Evolutionary conservation across 306 rosid species (phyloP).

Genomic region (Glycine soja): DNA sequence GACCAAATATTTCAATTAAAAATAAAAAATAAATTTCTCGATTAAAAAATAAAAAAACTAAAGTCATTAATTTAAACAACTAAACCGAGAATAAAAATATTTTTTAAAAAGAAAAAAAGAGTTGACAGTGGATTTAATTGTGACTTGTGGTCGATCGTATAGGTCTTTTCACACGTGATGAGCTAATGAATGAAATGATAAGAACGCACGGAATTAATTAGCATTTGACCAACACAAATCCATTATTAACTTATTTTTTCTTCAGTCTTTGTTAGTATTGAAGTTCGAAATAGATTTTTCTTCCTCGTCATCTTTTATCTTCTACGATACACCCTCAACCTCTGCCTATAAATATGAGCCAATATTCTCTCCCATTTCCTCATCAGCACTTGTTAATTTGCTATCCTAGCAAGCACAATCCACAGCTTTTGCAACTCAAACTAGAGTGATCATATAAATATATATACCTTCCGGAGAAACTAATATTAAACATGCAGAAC

Average conservation of each 20-base stretch:
- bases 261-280: slow-evolving; percentile 25
- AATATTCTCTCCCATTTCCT: neutral
- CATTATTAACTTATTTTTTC: neutral
- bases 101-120: too few species aligned
- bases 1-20: too few species aligned
- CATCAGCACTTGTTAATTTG: neutral
- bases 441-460: slow-evolving; percentile 17
- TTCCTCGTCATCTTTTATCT: neutral
- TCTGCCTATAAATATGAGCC: slow-evolving; percentile 37
- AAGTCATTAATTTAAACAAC: too few species aligned
- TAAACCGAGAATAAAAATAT: too few species aligned
- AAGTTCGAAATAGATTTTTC: slow-evolving; percentile 48
- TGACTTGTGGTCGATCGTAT: neutral
- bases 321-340: too few species aligned
- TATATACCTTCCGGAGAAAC: neutral
- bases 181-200: neutral
- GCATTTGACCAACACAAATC: slow-evolving; percentile 47
- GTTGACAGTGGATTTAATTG: too few species aligned
- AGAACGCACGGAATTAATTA: slow-evolving; percentile 47
- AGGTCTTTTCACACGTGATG: slow-evolving; percentile 44
- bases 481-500: slow-evolving; percentile 48
- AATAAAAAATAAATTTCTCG: too few species aligned
- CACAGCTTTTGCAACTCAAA: slow-evolving; percentile 9
- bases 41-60: too few species aligned
- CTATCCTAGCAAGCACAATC: neutral